Base-by-base conservation (phyloP, 2,329 filamentous ascomycete genomes). In the Fusarium buharicum region DNA sequence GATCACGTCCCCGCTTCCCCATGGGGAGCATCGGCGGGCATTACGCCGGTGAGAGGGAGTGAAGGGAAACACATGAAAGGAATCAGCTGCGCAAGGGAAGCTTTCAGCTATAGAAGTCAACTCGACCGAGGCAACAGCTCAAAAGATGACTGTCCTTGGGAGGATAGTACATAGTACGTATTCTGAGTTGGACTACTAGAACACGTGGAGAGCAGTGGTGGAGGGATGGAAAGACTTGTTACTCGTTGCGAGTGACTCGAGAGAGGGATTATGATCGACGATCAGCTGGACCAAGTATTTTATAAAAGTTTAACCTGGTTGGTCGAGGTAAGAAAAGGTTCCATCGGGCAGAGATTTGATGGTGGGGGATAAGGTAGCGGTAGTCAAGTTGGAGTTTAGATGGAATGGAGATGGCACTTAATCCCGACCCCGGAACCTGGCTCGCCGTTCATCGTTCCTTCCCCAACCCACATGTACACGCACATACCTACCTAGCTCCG, bases 251-350 rank as follows among this genome's bases (percentile, higher is more conserved):
- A 48, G 34, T 37, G 45, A 50, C 40, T 28, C 27, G 11, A n/a
- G 30, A 33, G 30, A 33, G 30, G 49, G 62, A 33, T 33, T 18
- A 60, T 8, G 50, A 57, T 55, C 33, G 50, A 49, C 43, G 55
- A 68, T 69, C 66, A 69, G 58, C 48, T 67, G 61, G 38, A 56
- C 45, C 36, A 34, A 14, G 13, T 27, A 27, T 37, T 50, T 27
- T 43, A 41, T 46, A 44, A 36, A 36, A 30, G 22, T 30, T 54
- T 48, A 41, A 20, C 48, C 40, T 62, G 53, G 64, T 65, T 67
- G 56, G 61, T 67, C 61, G 55, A 59, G 31, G 43, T 14, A 39
- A 6, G 33, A 24, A 54, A 44, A 34, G 47, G 44, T 44, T 46
- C 13, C 24, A 43, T 52, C 27, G 48, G 47, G 20, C 14, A 16